phyloP scores from a whole-genome alignment of 1,284 basidiomycete genomes.

The Sanghuangporus sanghuang region DNA sequence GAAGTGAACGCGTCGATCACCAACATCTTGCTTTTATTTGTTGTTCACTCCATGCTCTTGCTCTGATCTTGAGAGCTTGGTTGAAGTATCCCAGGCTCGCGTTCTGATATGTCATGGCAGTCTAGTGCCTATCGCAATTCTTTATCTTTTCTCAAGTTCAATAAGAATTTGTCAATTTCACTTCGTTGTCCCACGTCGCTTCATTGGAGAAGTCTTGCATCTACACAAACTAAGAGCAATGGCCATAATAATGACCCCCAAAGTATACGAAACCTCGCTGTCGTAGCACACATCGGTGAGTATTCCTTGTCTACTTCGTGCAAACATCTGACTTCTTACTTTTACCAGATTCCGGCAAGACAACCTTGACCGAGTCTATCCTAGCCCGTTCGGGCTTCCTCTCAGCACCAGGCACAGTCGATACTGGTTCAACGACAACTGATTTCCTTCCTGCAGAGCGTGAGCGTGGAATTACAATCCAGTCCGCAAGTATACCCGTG shows the following conservation, averaged over 20 bases:
- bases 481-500: conserved; percentile 89
- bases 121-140: neutral
- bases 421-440: conserved; percentile 86
- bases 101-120: conserved; percentile 2
- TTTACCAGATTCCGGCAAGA: conserved; percentile 80
- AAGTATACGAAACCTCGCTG: conserved; percentile 68
- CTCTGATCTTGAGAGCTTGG: neutral
- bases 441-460: conserved; percentile 88
- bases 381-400: conserved; percentile 73
- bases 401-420: conserved; percentile 74
- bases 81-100: neutral
- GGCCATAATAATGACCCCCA: conserved; percentile 26
- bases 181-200: neutral
- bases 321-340: conserved; percentile 20
- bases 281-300: conserved; percentile 80
- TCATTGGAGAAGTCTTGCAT: neutral
- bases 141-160: neutral
- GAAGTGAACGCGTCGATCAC: neutral
- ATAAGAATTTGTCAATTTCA: neutral
- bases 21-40: neutral
- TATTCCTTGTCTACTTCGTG: conserved; percentile 2
- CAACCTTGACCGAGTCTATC: conserved; percentile 86
- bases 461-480: conserved; percentile 88
- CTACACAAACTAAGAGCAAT: neutral
- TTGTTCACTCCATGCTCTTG: neutral